phyloP scores from a whole-genome alignment of 768 basidiomycete species.

The Rhodocollybia butyracea region DNA sequence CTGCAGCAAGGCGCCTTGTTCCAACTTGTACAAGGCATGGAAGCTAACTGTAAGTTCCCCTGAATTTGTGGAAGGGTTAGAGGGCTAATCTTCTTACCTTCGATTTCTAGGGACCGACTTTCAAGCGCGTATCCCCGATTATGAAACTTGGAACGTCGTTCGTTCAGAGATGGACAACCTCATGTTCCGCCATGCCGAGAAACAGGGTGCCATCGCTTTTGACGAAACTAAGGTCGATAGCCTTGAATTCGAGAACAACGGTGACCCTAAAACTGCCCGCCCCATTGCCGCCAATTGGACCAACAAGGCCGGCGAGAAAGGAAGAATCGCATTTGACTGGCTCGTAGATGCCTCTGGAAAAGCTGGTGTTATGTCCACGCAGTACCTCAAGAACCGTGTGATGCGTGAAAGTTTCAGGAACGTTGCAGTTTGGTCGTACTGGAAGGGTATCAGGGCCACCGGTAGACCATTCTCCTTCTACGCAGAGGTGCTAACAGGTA shows the following conservation, averaged over 20 bases:
- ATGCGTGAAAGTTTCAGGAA: conserved; percentile 69
- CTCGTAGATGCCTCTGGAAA: conserved; percentile 75
- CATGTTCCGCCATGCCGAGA: conserved; percentile 51
- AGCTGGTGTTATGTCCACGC: conserved; percentile 63
- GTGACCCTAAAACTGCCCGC: conserved; percentile 17
- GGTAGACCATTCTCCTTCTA: conserved; percentile 37
- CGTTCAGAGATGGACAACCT: conserved; percentile 62
- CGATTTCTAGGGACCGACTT: conserved; percentile 52
- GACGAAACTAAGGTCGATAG: conserved; percentile 53
- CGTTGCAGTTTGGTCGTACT: conserved; percentile 78
- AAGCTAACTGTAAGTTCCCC: conserved; percentile 39
- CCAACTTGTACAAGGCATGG: conserved; percentile 60
- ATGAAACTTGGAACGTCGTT: conserved; percentile 61
- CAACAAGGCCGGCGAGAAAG: conserved; percentile 17
- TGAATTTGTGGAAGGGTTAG: not conserved
- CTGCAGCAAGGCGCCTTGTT: conserved; percentile 56
- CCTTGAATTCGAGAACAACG: conserved; percentile 39
- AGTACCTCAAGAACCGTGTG: conserved; percentile 66
- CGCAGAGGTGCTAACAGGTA: conserved; percentile 48
- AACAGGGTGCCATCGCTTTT: conserved; percentile 49
- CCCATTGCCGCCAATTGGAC: conserved; percentile 53
- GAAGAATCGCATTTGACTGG: conserved; percentile 62
- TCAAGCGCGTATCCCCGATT: conserved; percentile 47
- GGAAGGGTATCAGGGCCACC: conserved; percentile 47
- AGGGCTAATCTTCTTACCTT: not conserved